Evolutionary conservation across 2,329 filamentous ascomycete genomes (phyloP), one percentile per base, ranked within the genome.

Genomic region (Macroventuria anomochaeta): DNA sequence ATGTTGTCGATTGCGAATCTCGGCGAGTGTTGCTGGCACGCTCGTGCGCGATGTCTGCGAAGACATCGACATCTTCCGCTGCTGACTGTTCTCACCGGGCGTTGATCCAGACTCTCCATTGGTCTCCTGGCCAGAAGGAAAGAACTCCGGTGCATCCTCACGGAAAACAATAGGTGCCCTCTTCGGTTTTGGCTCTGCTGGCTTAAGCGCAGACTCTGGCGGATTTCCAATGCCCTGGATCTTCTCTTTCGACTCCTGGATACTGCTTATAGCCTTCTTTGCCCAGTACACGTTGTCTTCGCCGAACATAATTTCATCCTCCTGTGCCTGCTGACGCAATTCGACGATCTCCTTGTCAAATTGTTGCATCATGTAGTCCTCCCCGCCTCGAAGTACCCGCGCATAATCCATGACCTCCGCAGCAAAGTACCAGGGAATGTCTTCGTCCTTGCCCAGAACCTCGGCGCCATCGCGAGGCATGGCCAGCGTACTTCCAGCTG

Each of bases 331-430:
- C 57, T 81, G 81, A 55, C 85, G 78, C 20, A 99, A 79, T 15
- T 90, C 87, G 32, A 84, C 79, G 29, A 96, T 87, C 71, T 97
- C 93, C 31, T 84, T 79, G 58, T 96, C 86, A 64, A 88, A 93
- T 69, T 97, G 90, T 46, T 85, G 81, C 11, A 80, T 72, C 88
- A 99, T 93, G 71, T 99, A 99, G 28, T 89, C 87, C 65, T 89
- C 86, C 4, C 91, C 93, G 6, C 93, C 95, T 71, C 93, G 96
- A 90, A 99, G 96, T 49, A 97, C 88, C 32, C 93, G 86, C 13
- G 93, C 91, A 74, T 97, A 99, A 71, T 99, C 95, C 70, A 96
- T 83, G 29, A 96, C 92, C 66, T 96, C 96, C 8, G 91, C 92
- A 5, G 91, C 91, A 75, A 95, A 92, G 73, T 96, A 91, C 95